phyloP scores from a whole-genome alignment of 192 early-diverging fungal species.

The Blastocladiella britannica region DNA sequence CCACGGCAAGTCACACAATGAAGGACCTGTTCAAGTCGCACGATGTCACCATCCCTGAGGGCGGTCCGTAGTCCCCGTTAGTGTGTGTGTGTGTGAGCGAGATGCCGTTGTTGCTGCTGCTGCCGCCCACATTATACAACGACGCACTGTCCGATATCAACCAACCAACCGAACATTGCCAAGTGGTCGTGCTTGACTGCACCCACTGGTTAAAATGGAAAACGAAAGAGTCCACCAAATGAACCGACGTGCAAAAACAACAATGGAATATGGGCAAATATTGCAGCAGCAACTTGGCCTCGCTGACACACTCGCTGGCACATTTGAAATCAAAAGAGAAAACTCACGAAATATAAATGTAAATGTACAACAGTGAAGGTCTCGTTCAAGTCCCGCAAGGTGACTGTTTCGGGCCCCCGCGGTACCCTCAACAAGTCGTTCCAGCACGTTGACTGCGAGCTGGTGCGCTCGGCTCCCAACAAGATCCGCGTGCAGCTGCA shows the following conservation, averaged over 20 bases:
- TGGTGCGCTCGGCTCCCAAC: slow-evolving; percentile 40
- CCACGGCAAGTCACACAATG: slow-evolving; percentile 35
- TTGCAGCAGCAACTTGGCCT: no score
- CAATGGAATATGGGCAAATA: no score
- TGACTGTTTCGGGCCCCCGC: slow-evolving; percentile 78
- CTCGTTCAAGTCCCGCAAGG: slow-evolving; percentile 65
- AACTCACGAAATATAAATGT: no score
- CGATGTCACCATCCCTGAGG: slow-evolving; percentile 74
- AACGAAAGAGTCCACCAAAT: no score
- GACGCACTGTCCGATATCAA: no score
- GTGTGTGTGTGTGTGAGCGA: background rate
- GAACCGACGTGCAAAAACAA: no score
- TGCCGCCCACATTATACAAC: background rate
- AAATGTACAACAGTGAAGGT: no score
- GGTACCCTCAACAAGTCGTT: slow-evolving; percentile 73
- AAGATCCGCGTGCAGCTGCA: slow-evolving; percentile 74
- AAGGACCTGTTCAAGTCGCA: slow-evolving; percentile 81
- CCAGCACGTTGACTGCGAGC: slow-evolving; percentile 84
- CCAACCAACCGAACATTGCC: no score
- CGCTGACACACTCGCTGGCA: no score
- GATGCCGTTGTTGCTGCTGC: background rate
- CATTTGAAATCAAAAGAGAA: no score
- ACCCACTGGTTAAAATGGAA: no score
- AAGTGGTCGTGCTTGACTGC: no score
- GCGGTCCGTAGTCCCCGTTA: slow-evolving; percentile 19